Base-by-base conservation (phyloP, 208 protist species). In the Crithidia expoeki region DNA sequence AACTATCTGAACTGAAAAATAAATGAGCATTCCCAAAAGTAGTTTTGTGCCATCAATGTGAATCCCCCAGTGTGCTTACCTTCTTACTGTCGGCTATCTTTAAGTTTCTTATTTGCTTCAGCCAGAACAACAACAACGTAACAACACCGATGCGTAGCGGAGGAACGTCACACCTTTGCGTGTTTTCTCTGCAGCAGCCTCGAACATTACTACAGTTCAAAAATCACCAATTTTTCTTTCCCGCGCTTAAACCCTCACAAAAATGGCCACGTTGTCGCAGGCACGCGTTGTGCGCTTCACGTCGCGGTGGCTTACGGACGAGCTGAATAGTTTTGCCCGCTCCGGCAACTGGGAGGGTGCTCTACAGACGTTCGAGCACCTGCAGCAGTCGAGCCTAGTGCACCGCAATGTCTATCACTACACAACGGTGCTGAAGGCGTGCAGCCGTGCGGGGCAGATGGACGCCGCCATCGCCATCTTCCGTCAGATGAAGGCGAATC, bases 361-460 rank as follows among this genome's bases (percentile, higher is more conserved):
- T 2, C 70, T 94, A 32, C 60, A 80, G 47, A 89, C 79, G 11
- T 82, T 96, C 23, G 67, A 73, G 27, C 86, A 89, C 21, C 68
- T 94, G 30, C 66, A 91, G 66, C 76, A 92, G 40, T 69, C 81
- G 11, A 88, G 81, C 21, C 74, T 94, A n/a, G 80, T 96, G 28
- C 80, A 86, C 28, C 87, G 74, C 25, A 96, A 96, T 70, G 92
- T 96, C 17, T 96, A 89, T 59, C 92, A 96, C 75, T 96, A 94
- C 77, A 96, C 88, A 10, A 94, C 89, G 3, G 80, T 91, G 16
- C 87, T 96, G 72, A 91, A 73, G 38, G 89, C 87, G 14, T 96
- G 92, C 79, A 80, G 80, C n/a, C 89, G 87, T 1, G 76, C 83
- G 0, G 87, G 89, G 1, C 76, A 94, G 62, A 81, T 89, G 63